phyloP scores from a whole-genome alignment of 2,329 filamentous ascomycete genomes.

The Camillea tinctor region DNA sequence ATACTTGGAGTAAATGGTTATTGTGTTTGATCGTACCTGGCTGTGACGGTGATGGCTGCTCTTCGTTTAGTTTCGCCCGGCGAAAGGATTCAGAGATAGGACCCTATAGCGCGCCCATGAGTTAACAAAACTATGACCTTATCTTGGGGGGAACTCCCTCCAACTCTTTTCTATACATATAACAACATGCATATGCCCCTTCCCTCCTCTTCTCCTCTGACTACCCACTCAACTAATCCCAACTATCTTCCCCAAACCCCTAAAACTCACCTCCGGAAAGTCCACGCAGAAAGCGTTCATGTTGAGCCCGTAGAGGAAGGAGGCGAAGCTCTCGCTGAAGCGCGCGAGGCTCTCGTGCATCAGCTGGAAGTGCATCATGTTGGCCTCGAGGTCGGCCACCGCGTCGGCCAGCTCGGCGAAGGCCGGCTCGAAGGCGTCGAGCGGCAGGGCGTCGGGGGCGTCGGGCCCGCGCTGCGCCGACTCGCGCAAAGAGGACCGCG shows the following conservation, averaged over 20 bases:
- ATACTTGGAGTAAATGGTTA: background rate
- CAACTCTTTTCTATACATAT: too few relatives aligned
- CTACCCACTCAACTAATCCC: too few relatives aligned
- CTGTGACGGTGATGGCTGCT: conserved; percentile 36
- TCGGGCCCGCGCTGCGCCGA: conserved; percentile 61
- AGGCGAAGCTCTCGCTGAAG: conserved; percentile 94
- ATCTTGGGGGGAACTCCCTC: too few relatives aligned
- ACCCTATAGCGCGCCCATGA: conserved; percentile 49
- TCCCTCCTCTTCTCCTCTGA: background rate
- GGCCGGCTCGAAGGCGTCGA: conserved; percentile 81
- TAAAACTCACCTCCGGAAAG: conserved; percentile 78
- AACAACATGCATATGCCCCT: background rate
- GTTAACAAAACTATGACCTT: background rate
- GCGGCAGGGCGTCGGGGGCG: conserved; percentile 60
- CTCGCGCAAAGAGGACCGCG: conserved; percentile 83
- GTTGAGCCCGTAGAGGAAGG: conserved; percentile 92
- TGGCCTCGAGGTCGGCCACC: conserved; percentile 93
- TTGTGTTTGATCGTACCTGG: conserved; percentile 12
- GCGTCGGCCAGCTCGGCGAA: conserved; percentile 93
- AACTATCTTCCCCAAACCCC: too few relatives aligned
- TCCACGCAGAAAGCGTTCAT: conserved; percentile 99
- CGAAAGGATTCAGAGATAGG: conserved; percentile 82
- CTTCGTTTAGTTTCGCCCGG: conserved; percentile 59
- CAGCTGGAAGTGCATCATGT: conserved; percentile 94
- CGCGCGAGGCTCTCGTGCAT: conserved; percentile 93